Percentiles rank a stretch among this genome's conserved stretches.
Conservation (phyloP, 176 grass and related monocot genomes). For the Oryza brachyantha region DNA sequence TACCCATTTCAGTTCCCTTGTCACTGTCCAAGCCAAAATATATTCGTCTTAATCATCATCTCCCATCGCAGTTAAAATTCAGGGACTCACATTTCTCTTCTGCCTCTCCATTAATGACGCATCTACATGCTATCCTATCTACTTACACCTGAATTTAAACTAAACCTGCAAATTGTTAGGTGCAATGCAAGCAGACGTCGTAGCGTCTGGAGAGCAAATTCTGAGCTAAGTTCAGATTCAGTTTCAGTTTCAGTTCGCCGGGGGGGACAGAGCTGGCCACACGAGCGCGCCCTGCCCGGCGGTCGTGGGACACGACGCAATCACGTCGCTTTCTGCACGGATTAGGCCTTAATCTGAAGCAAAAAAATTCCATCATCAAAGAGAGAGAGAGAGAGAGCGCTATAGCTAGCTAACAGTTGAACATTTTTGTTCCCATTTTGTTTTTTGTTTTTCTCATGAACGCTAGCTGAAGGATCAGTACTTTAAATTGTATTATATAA, state of each 20-base stretch:
- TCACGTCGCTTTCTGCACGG: slow-evolving; percentile 55
- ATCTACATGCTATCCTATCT: too few relatives aligned
- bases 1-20: slow-evolving; percentile 37
- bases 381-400: too few relatives aligned
- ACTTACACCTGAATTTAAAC: not conserved
- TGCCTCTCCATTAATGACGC: not conserved
- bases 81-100: not conserved
- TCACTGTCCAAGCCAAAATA: slow-evolving; percentile 35
- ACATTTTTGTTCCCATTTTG: not conserved
- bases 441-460: slow-evolving; percentile 3
- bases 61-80: not conserved
- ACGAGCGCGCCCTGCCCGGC: slow-evolving; percentile 45
- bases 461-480: not conserved
- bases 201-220: slow-evolving; percentile 9
- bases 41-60: not conserved
- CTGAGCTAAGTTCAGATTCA: not conserved
- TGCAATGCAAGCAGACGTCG: not conserved
- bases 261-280: slow-evolving; percentile 41
- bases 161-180: not conserved
- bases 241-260: not conserved
- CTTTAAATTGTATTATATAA: not conserved
- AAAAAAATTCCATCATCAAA: not conserved
- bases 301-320: slow-evolving; percentile 69
- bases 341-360: not conserved
- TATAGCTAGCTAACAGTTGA: not conserved